Base-by-base conservation (phyloP, 2,329 filamentous ascomycete species). In the Clarireedia homoeocarpa region DNA sequence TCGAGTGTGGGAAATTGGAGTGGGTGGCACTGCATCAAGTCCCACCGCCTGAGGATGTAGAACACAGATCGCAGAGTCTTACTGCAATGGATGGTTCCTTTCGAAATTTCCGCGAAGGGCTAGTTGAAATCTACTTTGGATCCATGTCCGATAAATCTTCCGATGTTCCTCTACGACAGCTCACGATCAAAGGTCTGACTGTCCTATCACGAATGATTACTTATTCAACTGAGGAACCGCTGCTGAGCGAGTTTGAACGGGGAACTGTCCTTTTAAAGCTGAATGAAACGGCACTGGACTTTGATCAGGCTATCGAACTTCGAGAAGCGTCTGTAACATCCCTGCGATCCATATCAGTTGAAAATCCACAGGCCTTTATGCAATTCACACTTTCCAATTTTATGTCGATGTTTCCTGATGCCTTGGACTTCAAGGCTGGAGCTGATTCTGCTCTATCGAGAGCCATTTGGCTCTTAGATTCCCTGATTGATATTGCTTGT, bases 151-250 rank as follows among this genome's bases (percentile, higher is more conserved):
- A 44, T 39, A 23, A 54, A 27, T 48, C 40, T 14, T 52, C 58
- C 17, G 62, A 67, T 40, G 46, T 58, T 7, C 44, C 61, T 3
- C 62, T 58, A 39, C 58, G 58, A 34, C 56, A 62, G 12, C 51
- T 60, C 7, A 61, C 65, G 2, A 60, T 66, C 23, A 57, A 65
- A 44, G 67, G 67, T 5, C 53, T 70, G 2, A 54, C 58, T 6
- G 17, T 62, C 4, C 56, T 69, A 5, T 59, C 63, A 10, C 48
- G 56, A 5, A 60, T 69, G n/a, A 63, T 62, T 9, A 54, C 58
- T 1, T 65, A 60, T 39, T 55, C 53, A 6, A 39, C 20, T 2
- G 9, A 51, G 10, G 24, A 36, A 17, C 27, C 36, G 15, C 56
- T 68, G 34, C 55, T 68, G 4, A 58, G 61, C 5, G 56, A 53